These are phyloP conservation scores for Balakata baccata DNA, from an alignment of 345 rosid species.

Conservation along the genomic window DNA sequence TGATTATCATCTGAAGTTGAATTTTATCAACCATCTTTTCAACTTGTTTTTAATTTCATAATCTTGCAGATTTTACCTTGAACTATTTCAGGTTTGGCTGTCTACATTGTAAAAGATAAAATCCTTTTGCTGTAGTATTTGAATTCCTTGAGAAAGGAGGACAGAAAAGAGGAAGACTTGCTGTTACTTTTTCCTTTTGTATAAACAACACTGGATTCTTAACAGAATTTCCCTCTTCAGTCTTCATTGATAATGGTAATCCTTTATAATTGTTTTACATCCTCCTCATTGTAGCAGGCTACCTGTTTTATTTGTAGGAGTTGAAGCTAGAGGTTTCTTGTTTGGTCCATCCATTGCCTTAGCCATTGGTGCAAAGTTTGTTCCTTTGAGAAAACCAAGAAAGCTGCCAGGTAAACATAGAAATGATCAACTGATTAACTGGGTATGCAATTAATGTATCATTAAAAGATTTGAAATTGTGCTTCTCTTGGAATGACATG, in stretches of 20 bases:
- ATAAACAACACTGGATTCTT: too few species aligned
- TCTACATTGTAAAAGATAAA: neutral
- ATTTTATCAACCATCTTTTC: too few species aligned
- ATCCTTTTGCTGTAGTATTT: neutral
- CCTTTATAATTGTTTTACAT: neutral
- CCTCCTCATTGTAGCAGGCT: neutral
- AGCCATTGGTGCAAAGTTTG: conserved; percentile 91
- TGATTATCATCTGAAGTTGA: too few species aligned
- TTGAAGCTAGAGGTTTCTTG: conserved; percentile 93
- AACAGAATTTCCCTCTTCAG: too few species aligned
- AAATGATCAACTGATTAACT: neutral
- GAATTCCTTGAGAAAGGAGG: neutral
- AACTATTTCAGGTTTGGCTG: neutral
- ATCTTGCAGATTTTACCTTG: neutral
- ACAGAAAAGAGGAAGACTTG: neutral
- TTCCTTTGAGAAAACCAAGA: conserved; percentile 78
- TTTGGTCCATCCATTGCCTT: conserved; percentile 88
- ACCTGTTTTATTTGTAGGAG: conserved; percentile 34
- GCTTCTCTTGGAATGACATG: too few species aligned
- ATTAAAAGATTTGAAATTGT: too few species aligned
- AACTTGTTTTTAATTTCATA: neutral
- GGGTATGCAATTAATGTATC: neutral
- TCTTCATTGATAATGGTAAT: neutral
- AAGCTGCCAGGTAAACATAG: conserved; percentile 63
- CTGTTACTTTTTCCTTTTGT: too few species aligned